These are phyloP conservation scores for Inonotus hispidus DNA, from an alignment of 1,284 basidiomycete genomes.

Conservation along the genomic window DNA sequence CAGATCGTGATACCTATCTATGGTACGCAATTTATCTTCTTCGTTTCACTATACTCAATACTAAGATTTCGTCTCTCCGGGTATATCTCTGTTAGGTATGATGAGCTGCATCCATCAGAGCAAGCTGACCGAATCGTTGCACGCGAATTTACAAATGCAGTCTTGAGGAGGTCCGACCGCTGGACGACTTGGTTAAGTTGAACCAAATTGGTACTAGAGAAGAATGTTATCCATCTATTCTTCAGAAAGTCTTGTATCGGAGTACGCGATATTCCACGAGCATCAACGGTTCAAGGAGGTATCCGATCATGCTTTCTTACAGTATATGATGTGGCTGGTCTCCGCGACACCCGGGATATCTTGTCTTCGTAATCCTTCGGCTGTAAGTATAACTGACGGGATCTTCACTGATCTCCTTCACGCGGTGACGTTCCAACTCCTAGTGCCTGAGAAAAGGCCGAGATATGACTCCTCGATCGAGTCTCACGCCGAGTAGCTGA, in stretches of 20 bases:
- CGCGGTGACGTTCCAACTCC: too few species aligned
- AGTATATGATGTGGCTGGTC: too few species aligned
- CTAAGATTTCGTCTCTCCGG: not conserved
- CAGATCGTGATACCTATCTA: constrained; percentile 30
- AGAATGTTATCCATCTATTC: not conserved
- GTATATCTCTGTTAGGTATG: constrained; percentile 19
- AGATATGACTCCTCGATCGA: too few species aligned
- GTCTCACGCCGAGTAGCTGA: not conserved
- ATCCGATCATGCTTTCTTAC: too few species aligned
- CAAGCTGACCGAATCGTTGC: constrained; percentile 31
- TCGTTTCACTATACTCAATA: not conserved
- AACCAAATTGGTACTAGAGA: not conserved
- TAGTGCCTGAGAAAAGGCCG: too few species aligned
- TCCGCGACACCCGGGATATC: too few species aligned
- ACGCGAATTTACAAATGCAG: constrained; percentile 26
- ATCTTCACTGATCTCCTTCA: too few species aligned
- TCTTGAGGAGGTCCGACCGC: constrained; percentile 24
- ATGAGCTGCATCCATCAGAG: constrained; percentile 28
- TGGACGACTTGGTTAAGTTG: constrained; percentile 30
- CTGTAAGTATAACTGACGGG: too few species aligned
- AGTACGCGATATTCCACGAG: not conserved
- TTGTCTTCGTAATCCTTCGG: too few species aligned
- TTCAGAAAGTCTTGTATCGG: not conserved
- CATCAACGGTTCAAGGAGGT: too few species aligned
- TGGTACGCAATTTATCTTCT: constrained; percentile 22